Evolutionary conservation across 768 basidiomycete species (phyloP).

Genomic region (Rhodotorula taiwanensis): DNA sequence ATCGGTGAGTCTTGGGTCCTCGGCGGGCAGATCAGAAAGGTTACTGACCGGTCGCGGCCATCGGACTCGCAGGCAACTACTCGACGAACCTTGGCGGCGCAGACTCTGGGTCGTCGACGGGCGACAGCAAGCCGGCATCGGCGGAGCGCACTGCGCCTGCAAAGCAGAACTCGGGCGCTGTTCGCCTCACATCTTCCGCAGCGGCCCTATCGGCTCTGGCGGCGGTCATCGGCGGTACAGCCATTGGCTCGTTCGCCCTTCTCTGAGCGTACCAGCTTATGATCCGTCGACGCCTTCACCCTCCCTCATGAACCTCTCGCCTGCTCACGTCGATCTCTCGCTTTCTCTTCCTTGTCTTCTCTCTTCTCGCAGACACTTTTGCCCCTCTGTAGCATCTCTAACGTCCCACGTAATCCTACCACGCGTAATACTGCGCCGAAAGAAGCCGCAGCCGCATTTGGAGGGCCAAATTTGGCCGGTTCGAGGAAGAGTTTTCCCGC

Average conservation of each 20-base stretch:
- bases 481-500: too few relatives aligned
- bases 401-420: too few relatives aligned
- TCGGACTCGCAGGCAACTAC: slow-evolving; percentile 8
- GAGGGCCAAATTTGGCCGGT: too few relatives aligned
- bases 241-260: too few relatives aligned
- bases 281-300: too few relatives aligned
- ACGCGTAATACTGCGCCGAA: too few relatives aligned
- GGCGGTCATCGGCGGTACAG: too few relatives aligned
- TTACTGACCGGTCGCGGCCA: neutral
- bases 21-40: neutral
- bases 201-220: neutral
- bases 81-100: slow-evolving; percentile 23
- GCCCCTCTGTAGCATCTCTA: too few relatives aligned
- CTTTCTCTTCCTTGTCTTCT: neutral
- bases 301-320: too few relatives aligned
- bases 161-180: slow-evolving; percentile 14
- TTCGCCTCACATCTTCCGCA: neutral
- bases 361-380: neutral
- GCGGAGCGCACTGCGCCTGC: neutral
- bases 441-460: too few relatives aligned
- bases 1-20: slow-evolving; percentile 14
- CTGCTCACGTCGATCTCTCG: too few relatives aligned
- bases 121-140: neutral
- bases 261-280: too few relatives aligned
- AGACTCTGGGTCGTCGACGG: neutral